phyloP scores from a whole-genome alignment of 2,329 filamentous ascomycete species.

The Lachnum nothofagi region DNA sequence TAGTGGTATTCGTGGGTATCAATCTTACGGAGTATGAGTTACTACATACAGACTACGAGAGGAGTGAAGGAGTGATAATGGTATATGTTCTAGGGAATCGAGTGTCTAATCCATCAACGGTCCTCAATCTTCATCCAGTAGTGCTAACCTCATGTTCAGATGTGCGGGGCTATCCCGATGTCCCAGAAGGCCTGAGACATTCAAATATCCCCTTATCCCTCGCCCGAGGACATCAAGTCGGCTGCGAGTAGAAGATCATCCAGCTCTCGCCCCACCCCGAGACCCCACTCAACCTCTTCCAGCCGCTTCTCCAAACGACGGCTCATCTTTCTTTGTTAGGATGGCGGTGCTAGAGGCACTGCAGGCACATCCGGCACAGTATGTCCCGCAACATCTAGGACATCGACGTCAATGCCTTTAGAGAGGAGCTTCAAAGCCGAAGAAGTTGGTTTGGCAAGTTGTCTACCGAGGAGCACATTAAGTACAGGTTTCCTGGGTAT shows the following conservation, averaged over 20 bases:
- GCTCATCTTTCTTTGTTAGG: constrained; percentile 16
- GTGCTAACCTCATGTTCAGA: no score
- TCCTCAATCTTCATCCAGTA: no score
- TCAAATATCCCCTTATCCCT: no score
- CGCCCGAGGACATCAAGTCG: background rate
- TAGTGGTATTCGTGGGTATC: background rate
- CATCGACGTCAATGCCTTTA: constrained; percentile 10
- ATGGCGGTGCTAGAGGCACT: constrained; percentile 9
- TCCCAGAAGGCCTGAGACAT: no score
- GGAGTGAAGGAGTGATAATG: no score
- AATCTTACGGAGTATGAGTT: background rate
- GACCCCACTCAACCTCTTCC: constrained; percentile 11
- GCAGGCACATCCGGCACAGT: background rate
- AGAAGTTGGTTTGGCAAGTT: constrained; percentile 22
- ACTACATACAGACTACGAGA: background rate
- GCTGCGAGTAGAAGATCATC: constrained; percentile 13
- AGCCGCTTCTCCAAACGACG: constrained; percentile 10
- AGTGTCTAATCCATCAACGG: no score
- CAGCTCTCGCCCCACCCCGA: constrained; percentile 13
- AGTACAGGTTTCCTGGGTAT: constrained; percentile 23
- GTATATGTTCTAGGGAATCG: no score
- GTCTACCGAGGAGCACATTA: constrained; percentile 23
- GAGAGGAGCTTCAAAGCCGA: constrained; percentile 17
- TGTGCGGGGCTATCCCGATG: no score
- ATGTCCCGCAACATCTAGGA: background rate